Evolutionary conservation across 2,329 filamentous ascomycete genomes (phyloP), one percentile per base, ranked within the genome.

Genomic region (Penicillium brasilianum): DNA sequence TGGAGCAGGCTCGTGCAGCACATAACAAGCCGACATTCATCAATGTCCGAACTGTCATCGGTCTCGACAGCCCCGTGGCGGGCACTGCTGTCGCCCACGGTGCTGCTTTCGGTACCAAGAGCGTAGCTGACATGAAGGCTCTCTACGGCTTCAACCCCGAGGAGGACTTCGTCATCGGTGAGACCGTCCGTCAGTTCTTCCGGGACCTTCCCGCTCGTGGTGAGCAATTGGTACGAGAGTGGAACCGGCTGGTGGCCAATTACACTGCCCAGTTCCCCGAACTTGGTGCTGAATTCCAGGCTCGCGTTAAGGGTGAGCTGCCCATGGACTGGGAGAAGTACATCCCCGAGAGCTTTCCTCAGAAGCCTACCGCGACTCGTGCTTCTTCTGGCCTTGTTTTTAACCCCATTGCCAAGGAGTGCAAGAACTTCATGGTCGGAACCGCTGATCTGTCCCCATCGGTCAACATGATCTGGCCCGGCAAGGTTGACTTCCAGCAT

Each of bases 11-110:
- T 8, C 78, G 80, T 52, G 66, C 69, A 2, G 78, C 76, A 2
- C 77, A 70, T 7, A 77, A 81, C 1, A 85, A 84, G 67, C 85
- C 85, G 0, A 83, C 81, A 0, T 87, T 87, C 63, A 82, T 87
- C 76, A 87, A 87, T 63, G 76, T 86, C 8, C 79, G 77, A 20
- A 87, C 85, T 0, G 74, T 84, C n/a, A 87, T 87, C 22, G 84
- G 85, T 0, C 62, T 85, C 0, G 83, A 83, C 6, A 85, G 75
- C 41, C 71, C 72, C 20, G 75, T 77, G 0, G 78, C 77, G 4
- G 80, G 80, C 1, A 70, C 66, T 14, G 84, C 85, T 3, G 80
- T 81, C 20, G 83, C 85, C 0, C 87, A 88, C 62, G 85, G 85
- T 22, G 85, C 82, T 11, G 84, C 86, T 1, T 84, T 86, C 43